Base-by-base conservation (phyloP, 495 filamentous ascomycete genomes). In the Penicillium subrubescens region DNA sequence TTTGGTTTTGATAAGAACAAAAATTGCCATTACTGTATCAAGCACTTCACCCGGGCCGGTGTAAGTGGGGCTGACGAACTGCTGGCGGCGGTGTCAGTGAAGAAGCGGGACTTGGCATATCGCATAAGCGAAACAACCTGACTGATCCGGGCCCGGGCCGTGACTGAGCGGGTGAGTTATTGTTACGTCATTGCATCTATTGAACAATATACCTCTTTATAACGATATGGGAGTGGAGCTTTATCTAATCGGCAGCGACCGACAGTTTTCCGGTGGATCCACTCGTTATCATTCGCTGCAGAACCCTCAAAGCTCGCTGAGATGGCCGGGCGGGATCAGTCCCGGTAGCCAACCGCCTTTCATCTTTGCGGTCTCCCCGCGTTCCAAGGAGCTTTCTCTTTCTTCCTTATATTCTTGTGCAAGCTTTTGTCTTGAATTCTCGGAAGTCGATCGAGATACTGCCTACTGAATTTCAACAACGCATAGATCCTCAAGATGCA, bases 11-110 rank as follows among this genome's bases (percentile, higher is more conserved):
- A 48, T 48, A 48, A 48, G 44, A 21, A 44, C 23, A 48, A 48
- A 48, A 21, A 48, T 82, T 14, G 73, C 75, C 19, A 77, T 73
- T 25, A 78, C 76, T 12, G 71, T 70, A 8, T 78, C 81, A 12
- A 83, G 79, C 55, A 73, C 79, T 27, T 27, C 27, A n/a, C 51
- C 51, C 51, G 51, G 51, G 27, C 51, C 51, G 51, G 51, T 54
- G 29, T 12, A 33, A 5, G 51, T 54, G 51, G 51, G 51, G 25
- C 51, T 54, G 51, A 19, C 12, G 17, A 29, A 31, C 51, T 54
- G 6, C 51, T 34, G 12, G 15, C 8, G 25, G 51, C 4, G 21
- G 8, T 11, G 11, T 23, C 44, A 48, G 11, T 48, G 43, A 0
- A 48, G 8, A 5, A 48, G 44, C 21, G 15, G 15, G 37, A 41